These are phyloP conservation scores for Erucastrum elatum DNA, from an alignment of 345 rosid species.

Conservation along the genomic window DNA sequence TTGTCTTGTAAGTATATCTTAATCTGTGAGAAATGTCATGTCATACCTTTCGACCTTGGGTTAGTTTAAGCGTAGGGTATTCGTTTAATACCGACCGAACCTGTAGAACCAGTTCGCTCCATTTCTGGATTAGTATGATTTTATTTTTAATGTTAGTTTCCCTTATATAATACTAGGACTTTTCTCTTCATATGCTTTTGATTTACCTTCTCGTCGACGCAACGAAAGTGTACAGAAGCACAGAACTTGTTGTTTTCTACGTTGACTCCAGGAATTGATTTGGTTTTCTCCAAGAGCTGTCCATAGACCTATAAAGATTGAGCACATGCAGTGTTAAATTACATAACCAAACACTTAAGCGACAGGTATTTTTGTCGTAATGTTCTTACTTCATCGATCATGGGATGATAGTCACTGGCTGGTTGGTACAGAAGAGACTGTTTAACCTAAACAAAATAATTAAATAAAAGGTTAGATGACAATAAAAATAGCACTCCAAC, in stretches of 20 bases:
- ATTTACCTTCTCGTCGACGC: slow-evolving; percentile 76
- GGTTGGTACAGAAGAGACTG: slow-evolving; percentile 71
- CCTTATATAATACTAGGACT: too few relatives aligned
- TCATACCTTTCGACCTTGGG: slow-evolving; percentile 84
- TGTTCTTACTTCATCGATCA: slow-evolving; percentile 72
- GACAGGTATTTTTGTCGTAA: not conserved
- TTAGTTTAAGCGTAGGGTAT: slow-evolving; percentile 64
- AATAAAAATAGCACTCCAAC: not conserved
- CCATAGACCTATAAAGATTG: slow-evolving; percentile 49
- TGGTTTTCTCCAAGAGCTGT: slow-evolving; percentile 61
- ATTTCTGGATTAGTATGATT: slow-evolving; percentile 49
- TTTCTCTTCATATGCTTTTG: not conserved
- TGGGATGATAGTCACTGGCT: slow-evolving; percentile 74
- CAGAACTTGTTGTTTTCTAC: slow-evolving; percentile 93
- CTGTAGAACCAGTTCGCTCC: slow-evolving; percentile 65
- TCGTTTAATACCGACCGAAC: slow-evolving; percentile 64
- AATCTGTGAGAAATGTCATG: slow-evolving; percentile 5
- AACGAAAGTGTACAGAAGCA: slow-evolving; percentile 79
- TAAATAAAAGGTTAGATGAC: slow-evolving; percentile 12
- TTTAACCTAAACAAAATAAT: slow-evolving; percentile 44
- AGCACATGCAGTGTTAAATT: not conserved
- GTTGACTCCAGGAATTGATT: slow-evolving; percentile 62
- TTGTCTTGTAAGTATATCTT: not conserved
- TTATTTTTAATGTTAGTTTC: not conserved
- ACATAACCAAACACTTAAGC: not conserved